Conservation (phyloP, 1,284 basidiomycete genomes). For the Abortiporus biennis region DNA sequence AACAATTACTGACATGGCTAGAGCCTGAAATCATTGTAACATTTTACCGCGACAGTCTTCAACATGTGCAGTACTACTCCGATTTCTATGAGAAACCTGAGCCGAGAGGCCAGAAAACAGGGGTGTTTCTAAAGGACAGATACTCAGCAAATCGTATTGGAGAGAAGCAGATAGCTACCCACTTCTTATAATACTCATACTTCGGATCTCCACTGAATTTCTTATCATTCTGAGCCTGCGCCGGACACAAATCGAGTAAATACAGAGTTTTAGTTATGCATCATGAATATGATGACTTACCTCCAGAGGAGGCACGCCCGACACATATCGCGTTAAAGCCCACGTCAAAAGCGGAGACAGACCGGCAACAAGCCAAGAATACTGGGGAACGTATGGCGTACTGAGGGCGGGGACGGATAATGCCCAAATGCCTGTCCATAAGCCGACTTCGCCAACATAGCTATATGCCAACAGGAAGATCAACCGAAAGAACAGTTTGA, state of each 20-base stretch:
- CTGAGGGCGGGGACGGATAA: constrained; percentile 47
- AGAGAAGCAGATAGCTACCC: constrained; percentile 14
- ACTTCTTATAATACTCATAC: constrained; percentile 69
- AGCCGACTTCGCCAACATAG: constrained; percentile 73
- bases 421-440: constrained; percentile 70
- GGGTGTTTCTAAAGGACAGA: constrained; percentile 20
- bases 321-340: constrained; percentile 49
- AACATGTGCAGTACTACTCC: background rate
- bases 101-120: constrained; percentile 33
- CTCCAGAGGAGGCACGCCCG: constrained; percentile 71
- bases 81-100: background rate
- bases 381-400: constrained; percentile 37
- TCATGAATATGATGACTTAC: constrained; percentile 13
- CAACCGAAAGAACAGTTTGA: constrained; percentile 3
- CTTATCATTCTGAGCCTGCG: constrained; percentile 48
- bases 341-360: constrained; percentile 67
- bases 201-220: constrained; percentile 59
- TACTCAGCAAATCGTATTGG: constrained; percentile 3
- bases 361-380: constrained; percentile 42
- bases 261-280: background rate
- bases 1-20: too few relatives aligned
- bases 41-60: background rate
- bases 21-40: background rate
- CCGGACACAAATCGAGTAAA: background rate
- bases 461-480: constrained; percentile 27